A percentile compares a stretch with the other conserved stretches of the same genome.
phyloP scores from a whole-genome alignment of 1,284 basidiomycete species.

The Ganoderma lingzhi region DNA sequence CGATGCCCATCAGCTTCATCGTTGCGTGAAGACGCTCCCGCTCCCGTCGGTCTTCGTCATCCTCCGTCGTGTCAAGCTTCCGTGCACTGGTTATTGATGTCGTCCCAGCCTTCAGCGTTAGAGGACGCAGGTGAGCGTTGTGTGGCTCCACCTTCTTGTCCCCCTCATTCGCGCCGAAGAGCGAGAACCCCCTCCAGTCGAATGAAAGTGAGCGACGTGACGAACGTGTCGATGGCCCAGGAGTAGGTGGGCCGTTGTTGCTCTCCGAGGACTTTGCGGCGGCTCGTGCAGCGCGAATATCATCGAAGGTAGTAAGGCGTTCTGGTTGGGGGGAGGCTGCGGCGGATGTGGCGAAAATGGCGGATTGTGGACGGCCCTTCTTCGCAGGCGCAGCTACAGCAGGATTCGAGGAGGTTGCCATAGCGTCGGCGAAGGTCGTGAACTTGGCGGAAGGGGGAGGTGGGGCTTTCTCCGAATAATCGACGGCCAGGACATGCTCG shows the following conservation, averaged over 20 bases:
- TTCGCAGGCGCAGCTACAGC: constrained; percentile 42
- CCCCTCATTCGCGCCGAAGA: constrained; percentile 69
- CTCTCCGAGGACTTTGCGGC: constrained; percentile 39
- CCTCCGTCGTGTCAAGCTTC: constrained; percentile 83
- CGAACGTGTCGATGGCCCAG: constrained; percentile 45
- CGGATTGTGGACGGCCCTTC: constrained; percentile 68
- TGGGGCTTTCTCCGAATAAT: constrained; percentile 71
- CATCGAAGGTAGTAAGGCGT: constrained; percentile 43
- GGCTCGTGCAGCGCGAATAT: constrained; percentile 48
- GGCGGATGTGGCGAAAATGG: constrained; percentile 56
- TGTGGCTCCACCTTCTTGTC: constrained; percentile 53
- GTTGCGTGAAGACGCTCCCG: constrained; percentile 86
- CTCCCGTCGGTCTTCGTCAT: constrained; percentile 88
- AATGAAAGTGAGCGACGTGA: constrained; percentile 82
- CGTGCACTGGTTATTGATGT: constrained; percentile 65
- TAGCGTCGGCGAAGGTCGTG: constrained; percentile 39
- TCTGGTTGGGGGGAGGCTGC: constrained; percentile 40
- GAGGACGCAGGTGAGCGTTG: constrained; percentile 62
- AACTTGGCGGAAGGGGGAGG: constrained; percentile 34
- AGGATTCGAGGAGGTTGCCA: constrained; percentile 40
- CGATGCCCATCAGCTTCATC: constrained; percentile 93
- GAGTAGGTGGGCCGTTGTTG: constrained; percentile 36
- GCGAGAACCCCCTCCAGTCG: constrained; percentile 79
- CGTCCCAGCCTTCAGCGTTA: constrained; percentile 74
- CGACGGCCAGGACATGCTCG: constrained; percentile 90